A percentile compares a stretch with the other conserved stretches of the same genome.
phyloP scores from a whole-genome alignment of 225 moss, liverwort and hornwort genomes.

The Pleurozium schreberi region DNA sequence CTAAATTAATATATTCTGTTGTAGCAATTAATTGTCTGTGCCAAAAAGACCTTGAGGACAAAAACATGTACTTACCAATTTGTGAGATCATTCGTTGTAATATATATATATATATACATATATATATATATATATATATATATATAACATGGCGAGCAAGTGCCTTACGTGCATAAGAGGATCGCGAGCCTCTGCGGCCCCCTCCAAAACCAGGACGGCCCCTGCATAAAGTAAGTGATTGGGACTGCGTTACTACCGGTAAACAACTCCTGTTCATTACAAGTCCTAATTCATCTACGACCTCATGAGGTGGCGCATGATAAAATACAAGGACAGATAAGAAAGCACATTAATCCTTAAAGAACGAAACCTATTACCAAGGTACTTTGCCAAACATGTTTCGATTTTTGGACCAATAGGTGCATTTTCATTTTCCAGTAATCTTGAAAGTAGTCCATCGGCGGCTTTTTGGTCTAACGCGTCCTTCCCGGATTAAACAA shows the following conservation, averaged over 20 bases:
- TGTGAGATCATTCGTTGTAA: too few species aligned
- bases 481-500: not conserved
- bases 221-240: constrained; percentile 11
- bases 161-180: constrained; percentile 57
- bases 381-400: not conserved
- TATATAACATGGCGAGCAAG: not conserved
- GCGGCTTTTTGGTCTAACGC: not conserved
- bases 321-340: not conserved
- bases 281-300: not conserved
- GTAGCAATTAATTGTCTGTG: too few species aligned
- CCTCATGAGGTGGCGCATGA: not conserved
- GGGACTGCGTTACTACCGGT: not conserved
- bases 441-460: not conserved
- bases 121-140: too few species aligned
- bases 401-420: too few species aligned
- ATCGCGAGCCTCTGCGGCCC: constrained; percentile 33
- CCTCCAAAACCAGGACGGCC: constrained; percentile 66
- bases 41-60: too few species aligned
- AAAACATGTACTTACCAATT: too few species aligned
- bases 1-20: too few species aligned
- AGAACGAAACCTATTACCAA: not conserved
- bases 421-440: not conserved
- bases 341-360: not conserved
- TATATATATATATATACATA: too few species aligned
- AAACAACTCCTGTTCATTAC: not conserved